Percentiles rank a stretch among this genome's conserved stretches.
Conservation (phyloP, 257 asterid species). For the Solanum boliviense region DNA sequence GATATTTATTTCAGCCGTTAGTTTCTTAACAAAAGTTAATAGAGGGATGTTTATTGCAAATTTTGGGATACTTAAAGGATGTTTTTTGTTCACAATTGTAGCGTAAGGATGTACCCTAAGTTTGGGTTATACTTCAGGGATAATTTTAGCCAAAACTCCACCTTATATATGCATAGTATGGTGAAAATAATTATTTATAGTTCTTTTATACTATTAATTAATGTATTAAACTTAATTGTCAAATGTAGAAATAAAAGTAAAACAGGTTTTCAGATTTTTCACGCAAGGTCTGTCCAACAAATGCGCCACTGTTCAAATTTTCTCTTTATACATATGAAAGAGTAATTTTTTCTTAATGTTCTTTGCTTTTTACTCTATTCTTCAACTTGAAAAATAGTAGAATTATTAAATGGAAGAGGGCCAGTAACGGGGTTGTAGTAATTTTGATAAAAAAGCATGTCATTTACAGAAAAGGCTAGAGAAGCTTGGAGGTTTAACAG, state of each 20-base stretch:
- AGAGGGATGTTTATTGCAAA: no score
- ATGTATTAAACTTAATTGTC: neutral
- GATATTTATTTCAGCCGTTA: no score
- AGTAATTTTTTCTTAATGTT: neutral
- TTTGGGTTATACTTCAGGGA: no score
- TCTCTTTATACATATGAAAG: neutral
- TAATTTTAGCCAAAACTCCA: no score
- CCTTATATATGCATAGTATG: neutral
- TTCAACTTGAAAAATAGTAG: neutral
- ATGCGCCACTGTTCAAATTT: neutral
- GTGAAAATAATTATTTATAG: neutral
- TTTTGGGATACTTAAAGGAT: no score
- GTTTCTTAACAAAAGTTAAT: no score
- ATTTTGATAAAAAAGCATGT: constrained; percentile 49
- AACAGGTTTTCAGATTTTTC: neutral
- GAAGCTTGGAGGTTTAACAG: constrained; percentile 34
- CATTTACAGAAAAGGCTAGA: constrained; percentile 43
- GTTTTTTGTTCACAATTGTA: no score
- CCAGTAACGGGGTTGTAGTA: constrained; percentile 13
- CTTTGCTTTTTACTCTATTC: neutral
- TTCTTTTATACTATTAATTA: neutral
- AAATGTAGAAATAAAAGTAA: neutral
- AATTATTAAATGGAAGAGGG: neutral
- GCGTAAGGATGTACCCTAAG: no score
- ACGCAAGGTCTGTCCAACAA: neutral